Base-by-base conservation (phyloP, 2,329 filamentous ascomycete species). In the Cladosporium sp. region DNA sequence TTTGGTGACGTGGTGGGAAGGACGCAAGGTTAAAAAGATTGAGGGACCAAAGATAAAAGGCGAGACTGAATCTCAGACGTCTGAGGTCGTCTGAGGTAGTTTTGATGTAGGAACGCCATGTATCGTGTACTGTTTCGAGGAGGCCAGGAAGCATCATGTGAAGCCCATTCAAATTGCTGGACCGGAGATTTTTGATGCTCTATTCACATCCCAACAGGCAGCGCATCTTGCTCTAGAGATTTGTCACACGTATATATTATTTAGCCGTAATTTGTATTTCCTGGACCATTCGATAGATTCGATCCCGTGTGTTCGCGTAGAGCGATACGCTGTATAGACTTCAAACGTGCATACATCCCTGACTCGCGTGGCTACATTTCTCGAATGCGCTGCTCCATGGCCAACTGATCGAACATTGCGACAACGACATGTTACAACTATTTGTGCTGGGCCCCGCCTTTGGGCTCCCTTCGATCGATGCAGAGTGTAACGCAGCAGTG, bases 361-460 rank as follows among this genome's bases (percentile, higher is more conserved):
- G 60, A 63, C 60, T 63, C 60, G 60, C 34, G 59, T 36, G 48
- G 10, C 11, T 46, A 63, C 34, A 63, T 46, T 63, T 63, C 34
- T 63, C 49, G 25, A 63, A 56, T 54, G 49, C 49, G 49, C 23
- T 28, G 32, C 53, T 54, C 14, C 18, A 53, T n/a, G 8, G 18
- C 11, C 18, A 21, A 4, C 28, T 28, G 7, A 10, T 54, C 3
- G 28, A 10, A 30, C 28, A 30, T 46, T 56, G 34, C 23, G 28
- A 58, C 54, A 39, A 36, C 32, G n/a, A 46, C 43, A 65, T 65
- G 63, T 21, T 65, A 59, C 56, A 65, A 79, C 86, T 99, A 67
- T 91, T 97, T 79, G 86, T 97, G 74, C 96, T 93, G 90, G 93
- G 93, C 58, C 89, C 92, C 63, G 93, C 91, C 48, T 96, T 97